Percentiles rank a stretch among this genome's conserved stretches.
Evolutionary conservation across 495 filamentous ascomycete genomes (phyloP).

Genomic region (Viridothelium virens): DNA sequence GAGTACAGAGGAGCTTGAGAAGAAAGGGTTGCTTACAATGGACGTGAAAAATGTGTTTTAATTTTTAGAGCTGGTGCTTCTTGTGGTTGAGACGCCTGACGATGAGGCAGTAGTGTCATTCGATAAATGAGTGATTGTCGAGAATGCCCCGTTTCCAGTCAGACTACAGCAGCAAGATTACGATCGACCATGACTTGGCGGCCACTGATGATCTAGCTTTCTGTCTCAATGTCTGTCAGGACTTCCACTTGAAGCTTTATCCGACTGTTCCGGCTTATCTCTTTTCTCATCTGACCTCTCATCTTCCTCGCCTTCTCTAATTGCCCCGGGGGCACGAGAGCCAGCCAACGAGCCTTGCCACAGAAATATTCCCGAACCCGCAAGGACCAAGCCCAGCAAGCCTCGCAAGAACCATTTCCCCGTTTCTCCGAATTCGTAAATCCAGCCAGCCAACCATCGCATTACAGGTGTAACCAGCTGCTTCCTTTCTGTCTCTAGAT

Average conservation of each 20-base stretch:
- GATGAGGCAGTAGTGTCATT: background rate
- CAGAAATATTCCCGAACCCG: background rate
- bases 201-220: background rate
- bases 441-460: constrained; percentile 17
- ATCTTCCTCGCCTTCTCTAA: background rate
- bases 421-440: constrained; percentile 6
- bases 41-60: background rate
- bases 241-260: background rate
- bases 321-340: constrained; percentile 1
- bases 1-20: background rate
- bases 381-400: background rate
- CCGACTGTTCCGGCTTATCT: background rate
- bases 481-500: constrained; percentile 24
- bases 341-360: background rate
- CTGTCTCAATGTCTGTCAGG: background rate
- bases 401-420: constrained; percentile 3
- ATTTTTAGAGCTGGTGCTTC: background rate
- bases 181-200: background rate
- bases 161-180: background rate
- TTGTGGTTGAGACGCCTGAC: background rate
- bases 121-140: background rate
- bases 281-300: background rate
- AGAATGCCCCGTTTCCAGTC: background rate
- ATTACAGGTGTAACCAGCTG: constrained; percentile 29
- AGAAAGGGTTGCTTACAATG: background rate